These are phyloP conservation scores for Colletotrichum lindemuthianum DNA, from an alignment of 2,329 filamentous ascomycete species.

Conservation along the genomic window DNA sequence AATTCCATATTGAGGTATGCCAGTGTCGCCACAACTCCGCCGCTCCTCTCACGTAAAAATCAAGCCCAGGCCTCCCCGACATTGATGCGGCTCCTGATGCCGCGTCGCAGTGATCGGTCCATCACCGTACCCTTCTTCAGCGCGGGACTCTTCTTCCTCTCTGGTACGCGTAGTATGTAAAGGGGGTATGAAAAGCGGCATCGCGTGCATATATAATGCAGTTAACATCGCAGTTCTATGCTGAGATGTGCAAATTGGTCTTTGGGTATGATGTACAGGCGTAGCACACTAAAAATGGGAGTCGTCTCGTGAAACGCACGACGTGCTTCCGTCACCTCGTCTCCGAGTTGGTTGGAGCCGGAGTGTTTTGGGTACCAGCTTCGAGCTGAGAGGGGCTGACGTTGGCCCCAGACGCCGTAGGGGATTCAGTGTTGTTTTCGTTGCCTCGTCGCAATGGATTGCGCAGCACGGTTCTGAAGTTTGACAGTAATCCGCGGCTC, in stretches of 20 bases:
- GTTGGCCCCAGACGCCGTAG: slow-evolving; percentile 41
- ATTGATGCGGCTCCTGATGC: slow-evolving; percentile 17
- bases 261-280: slow-evolving; percentile 35
- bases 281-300: slow-evolving; percentile 29
- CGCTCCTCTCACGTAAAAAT: slow-evolving; percentile 36
- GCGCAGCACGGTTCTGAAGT: slow-evolving; percentile 36
- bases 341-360: slow-evolving; percentile 25
- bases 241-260: slow-evolving; percentile 31
- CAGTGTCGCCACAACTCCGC: slow-evolving; percentile 37
- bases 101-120: neutral
- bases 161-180: slow-evolving; percentile 23
- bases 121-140: slow-evolving; percentile 5
- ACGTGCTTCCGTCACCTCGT: slow-evolving; percentile 20
- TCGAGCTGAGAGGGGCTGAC: slow-evolving; percentile 60
- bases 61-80: slow-evolving; percentile 29
- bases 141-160: slow-evolving; percentile 9
- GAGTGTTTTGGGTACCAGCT: slow-evolving; percentile 49
- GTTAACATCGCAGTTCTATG: slow-evolving; percentile 26
- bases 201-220: slow-evolving; percentile 29
- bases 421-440: slow-evolving; percentile 31
- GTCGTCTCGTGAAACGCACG: slow-evolving; percentile 7
- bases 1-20: slow-evolving; percentile 36
- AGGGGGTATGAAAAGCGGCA: slow-evolving; percentile 33
- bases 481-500: slow-evolving; percentile 33
- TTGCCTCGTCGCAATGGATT: slow-evolving; percentile 38